Evolutionary conservation across 805 yeast species (phyloP).

Genomic region (Candida sanyiensis): DNA sequence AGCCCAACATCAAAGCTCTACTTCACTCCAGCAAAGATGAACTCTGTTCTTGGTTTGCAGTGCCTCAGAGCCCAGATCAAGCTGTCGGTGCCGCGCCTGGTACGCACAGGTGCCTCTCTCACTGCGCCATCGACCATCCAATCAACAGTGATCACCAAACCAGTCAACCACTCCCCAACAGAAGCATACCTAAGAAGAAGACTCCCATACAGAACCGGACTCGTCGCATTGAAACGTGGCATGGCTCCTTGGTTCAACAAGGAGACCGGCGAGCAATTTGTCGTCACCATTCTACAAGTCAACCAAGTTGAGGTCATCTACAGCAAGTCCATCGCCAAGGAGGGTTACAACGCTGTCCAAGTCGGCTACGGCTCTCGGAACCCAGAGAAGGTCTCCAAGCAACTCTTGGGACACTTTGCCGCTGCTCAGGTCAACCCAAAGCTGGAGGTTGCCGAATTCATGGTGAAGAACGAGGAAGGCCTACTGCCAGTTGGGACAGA

Average conservation of each 20-base stretch:
- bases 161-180: conserved; percentile 60
- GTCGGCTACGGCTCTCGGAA: conserved; percentile 76
- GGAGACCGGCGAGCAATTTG: conserved; percentile 57
- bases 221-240: conserved; percentile 78
- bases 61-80: conserved; percentile 13
- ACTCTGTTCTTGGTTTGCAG: conserved; percentile 12
- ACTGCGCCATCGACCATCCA: conserved; percentile 31
- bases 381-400: conserved; percentile 55
- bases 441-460: conserved; percentile 66
- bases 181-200: conserved; percentile 66
- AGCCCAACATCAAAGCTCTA: too few relatives aligned
- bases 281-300: conserved; percentile 85
- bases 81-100: conserved; percentile 23
- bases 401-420: conserved; percentile 69
- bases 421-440: conserved; percentile 84
- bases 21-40: too few relatives aligned
- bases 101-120: conserved; percentile 31
- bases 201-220: conserved; percentile 75
- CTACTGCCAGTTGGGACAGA: conserved; percentile 73
- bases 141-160: conserved; percentile 33
- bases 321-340: conserved; percentile 60
- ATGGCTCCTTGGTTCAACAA: conserved; percentile 81
- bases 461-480: conserved; percentile 61
- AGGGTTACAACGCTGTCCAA: conserved; percentile 83
- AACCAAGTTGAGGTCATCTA: conserved; percentile 82